These are phyloP conservation scores for Trematosphaeria pertusa DNA, from an alignment of 2,329 filamentous ascomycete species.

Conservation along the genomic window DNA sequence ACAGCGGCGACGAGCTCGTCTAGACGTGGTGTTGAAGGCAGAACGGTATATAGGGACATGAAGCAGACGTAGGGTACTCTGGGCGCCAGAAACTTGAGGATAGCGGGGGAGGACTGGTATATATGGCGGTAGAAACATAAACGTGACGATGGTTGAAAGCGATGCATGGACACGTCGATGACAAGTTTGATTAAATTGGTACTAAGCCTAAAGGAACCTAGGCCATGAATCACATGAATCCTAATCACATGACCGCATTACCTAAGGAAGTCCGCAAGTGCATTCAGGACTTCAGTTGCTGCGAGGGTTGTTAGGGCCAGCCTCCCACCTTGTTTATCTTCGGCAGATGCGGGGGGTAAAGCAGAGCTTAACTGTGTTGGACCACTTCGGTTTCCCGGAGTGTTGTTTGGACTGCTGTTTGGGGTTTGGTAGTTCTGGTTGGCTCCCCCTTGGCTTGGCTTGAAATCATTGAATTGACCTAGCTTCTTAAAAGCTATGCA, in stretches of 20 bases:
- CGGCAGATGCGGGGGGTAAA: too few relatives aligned
- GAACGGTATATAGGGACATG: not conserved
- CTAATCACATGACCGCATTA: not conserved
- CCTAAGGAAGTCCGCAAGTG: not conserved
- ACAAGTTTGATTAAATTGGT: not conserved
- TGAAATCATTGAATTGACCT: too few relatives aligned
- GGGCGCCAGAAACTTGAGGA: not conserved
- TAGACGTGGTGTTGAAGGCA: not conserved
- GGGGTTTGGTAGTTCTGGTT: too few relatives aligned
- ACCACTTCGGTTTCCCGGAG: too few relatives aligned
- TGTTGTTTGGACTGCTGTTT: too few relatives aligned
- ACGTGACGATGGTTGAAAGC: not conserved
- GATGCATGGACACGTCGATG: not conserved
- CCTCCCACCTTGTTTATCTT: too few relatives aligned
- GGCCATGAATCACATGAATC: not conserved
- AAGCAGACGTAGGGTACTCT: not conserved
- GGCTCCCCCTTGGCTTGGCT: too few relatives aligned
- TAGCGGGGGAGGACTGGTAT: not conserved
- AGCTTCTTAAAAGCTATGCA: too few relatives aligned
- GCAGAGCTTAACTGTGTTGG: not conserved
- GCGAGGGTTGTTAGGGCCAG: not conserved
- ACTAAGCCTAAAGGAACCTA: not conserved
- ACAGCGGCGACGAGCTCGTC: not conserved
- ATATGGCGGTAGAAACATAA: not conserved
- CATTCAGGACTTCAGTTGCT: not conserved